Conservation (phyloP, 352 stramenopile species). For the Pythium periplocum region DNA sequence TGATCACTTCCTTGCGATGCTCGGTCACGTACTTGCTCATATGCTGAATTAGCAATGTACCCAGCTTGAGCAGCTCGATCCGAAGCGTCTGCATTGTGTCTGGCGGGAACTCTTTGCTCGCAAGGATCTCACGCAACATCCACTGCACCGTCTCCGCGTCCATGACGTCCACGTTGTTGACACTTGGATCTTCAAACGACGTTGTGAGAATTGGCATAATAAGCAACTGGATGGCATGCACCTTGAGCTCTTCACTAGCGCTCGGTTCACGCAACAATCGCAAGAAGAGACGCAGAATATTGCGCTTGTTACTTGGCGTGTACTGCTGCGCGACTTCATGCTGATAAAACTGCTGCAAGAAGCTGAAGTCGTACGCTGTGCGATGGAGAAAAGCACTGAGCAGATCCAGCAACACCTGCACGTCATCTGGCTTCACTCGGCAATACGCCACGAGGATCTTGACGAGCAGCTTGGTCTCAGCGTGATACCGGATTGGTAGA, state of each 20-base stretch:
- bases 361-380: constrained; percentile 92
- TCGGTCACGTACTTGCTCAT: constrained; percentile 91
- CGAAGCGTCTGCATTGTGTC: constrained; percentile 76
- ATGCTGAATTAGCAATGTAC: constrained; percentile 94
- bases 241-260: constrained; percentile 87
- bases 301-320: constrained; percentile 63
- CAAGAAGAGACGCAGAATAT: constrained; percentile 88
- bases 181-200: constrained; percentile 74
- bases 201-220: constrained; percentile 91
- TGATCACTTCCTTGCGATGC: constrained; percentile 96
- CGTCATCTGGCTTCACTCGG: constrained; percentile 88
- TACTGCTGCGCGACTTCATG: constrained; percentile 77
- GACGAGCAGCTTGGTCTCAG: constrained; percentile 93
- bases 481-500: constrained; percentile 88
- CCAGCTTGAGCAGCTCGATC: constrained; percentile 93
- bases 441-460: constrained; percentile 95
- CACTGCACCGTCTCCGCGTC: constrained; percentile 83
- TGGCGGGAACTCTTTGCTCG: constrained; percentile 71
- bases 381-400: constrained; percentile 93
- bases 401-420: constrained; percentile 96
- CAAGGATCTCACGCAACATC: constrained; percentile 86
- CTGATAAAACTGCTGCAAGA: constrained; percentile 88
- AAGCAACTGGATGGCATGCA: constrained; percentile 90
- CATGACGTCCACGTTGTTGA: constrained; percentile 83
- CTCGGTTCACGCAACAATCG: constrained; percentile 73